A percentile compares a stretch with the other conserved stretches of the same genome.
phyloP scores from a whole-genome alignment of 1,284 basidiomycete species.

The Lentinula novae-zelandiae region DNA sequence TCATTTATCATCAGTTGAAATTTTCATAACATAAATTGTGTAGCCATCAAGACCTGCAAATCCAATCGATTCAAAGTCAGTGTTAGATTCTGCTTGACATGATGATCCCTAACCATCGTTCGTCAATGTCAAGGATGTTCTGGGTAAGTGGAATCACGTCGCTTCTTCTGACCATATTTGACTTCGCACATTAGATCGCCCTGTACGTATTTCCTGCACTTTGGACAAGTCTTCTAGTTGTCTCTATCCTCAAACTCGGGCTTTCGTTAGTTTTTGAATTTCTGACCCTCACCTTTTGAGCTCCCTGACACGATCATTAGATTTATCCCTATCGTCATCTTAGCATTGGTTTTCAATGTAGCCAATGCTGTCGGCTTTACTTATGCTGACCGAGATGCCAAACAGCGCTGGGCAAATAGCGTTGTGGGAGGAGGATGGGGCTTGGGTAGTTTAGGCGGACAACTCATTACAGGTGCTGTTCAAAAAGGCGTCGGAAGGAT shows the following conservation, averaged over 20 bases:
- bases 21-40: background rate
- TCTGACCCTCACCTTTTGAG: constrained; percentile 53
- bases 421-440: constrained; percentile 66
- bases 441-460: constrained; percentile 74
- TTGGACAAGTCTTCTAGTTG: constrained; percentile 83
- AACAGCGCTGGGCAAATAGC: constrained; percentile 76
- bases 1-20: background rate
- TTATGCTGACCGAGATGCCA: constrained; percentile 88
- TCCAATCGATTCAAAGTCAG: constrained; percentile 84
- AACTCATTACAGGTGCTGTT: constrained; percentile 74
- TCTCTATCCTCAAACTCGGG: constrained; percentile 85
- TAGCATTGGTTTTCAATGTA: constrained; percentile 89
- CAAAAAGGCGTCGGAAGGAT: constrained; percentile 79
- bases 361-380: constrained; percentile 93
- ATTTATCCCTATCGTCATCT: constrained; percentile 68
- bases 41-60: constrained; percentile 90
- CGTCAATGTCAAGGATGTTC: constrained; percentile 66
- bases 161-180: constrained; percentile 10
- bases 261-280: constrained; percentile 57
- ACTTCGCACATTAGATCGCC: constrained; percentile 55
- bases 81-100: constrained; percentile 14
- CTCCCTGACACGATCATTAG: background rate
- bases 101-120: constrained; percentile 5
- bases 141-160: constrained; percentile 54
- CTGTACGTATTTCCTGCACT: constrained; percentile 87